Evolutionary conservation across 164 flowering plant genomes (phyloP), one percentile per base, ranked within the genome.

Genomic region (Vitis labrusca): DNA sequence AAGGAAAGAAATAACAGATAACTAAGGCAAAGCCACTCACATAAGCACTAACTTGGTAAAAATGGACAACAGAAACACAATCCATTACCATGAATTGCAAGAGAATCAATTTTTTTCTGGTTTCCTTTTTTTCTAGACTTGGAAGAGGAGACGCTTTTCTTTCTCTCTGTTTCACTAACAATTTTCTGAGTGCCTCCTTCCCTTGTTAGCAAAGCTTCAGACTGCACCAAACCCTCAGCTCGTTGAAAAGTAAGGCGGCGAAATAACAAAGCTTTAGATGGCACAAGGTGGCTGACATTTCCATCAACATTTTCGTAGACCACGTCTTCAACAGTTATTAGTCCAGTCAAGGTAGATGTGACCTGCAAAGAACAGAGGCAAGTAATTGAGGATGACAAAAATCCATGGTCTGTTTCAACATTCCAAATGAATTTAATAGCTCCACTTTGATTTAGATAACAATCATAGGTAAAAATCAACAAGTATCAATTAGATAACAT

Each of bases 191-290:
- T 37, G 59, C 70, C 50, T 55, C 47, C 83, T 71, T 75, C 85
- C 51, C 55, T 73, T 52, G 63, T 70, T 61, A 94, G 66, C 72
- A 92, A 74, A 76, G 91, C 97, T 85, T 94, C 98, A 59, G 99
- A 92, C 73, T 94, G 98, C 72, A 94, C 91, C 84, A 94, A 76
- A 61, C 89, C 78, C 81, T 87, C 81, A 58, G 83, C 74, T 82
- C 99, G 91, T 80, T 85, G 78, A 70, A 94, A 94, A 67, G 81
- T 79, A 73, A 94, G 94, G 59, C 97, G 91, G 3, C 99, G 97
- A 66, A 89, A 94, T 71, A 60, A 71, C 80, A 75, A 71, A 50
- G 86, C 93, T 51, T 79, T 73, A 29, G 83, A 76, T 56, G 81
- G 79, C 66, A 68, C 30, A n/a, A 64, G 56, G 50, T 66, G 70